Evolutionary conservation across 331 rosid species (phyloP).

Genomic region (Quercus phellos): DNA sequence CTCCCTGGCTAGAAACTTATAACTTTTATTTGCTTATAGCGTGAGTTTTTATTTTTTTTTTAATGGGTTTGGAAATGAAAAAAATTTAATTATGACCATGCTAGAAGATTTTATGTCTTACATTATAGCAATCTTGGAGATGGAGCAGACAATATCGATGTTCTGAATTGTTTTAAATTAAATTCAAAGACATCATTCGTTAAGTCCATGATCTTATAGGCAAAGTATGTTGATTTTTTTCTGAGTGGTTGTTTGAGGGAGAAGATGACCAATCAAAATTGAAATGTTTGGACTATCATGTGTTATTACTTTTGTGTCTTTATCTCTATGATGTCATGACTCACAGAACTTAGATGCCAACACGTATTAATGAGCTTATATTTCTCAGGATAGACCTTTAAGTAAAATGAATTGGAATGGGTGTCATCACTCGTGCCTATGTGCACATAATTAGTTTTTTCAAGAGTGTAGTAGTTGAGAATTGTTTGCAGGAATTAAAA

Average conservation of each 20-base stretch:
- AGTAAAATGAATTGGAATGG: background rate
- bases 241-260: background rate
- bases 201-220: background rate
- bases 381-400: background rate
- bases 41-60: too few species aligned
- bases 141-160: background rate
- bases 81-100: background rate
- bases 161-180: background rate
- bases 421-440: background rate
- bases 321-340: background rate
- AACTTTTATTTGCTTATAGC: too few species aligned
- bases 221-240: background rate
- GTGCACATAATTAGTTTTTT: background rate
- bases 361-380: background rate
- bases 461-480: background rate
- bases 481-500: background rate
- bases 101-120: background rate
- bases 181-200: background rate
- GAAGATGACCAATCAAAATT: background rate
- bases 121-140: background rate
- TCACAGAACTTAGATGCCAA: background rate
- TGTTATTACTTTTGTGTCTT: background rate
- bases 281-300: background rate
- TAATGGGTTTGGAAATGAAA: background rate
- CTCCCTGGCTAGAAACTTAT: too few species aligned